These are phyloP conservation scores for Verbena officinalis DNA, from an alignment of 257 asterid genomes.

Conservation along the genomic window DNA sequence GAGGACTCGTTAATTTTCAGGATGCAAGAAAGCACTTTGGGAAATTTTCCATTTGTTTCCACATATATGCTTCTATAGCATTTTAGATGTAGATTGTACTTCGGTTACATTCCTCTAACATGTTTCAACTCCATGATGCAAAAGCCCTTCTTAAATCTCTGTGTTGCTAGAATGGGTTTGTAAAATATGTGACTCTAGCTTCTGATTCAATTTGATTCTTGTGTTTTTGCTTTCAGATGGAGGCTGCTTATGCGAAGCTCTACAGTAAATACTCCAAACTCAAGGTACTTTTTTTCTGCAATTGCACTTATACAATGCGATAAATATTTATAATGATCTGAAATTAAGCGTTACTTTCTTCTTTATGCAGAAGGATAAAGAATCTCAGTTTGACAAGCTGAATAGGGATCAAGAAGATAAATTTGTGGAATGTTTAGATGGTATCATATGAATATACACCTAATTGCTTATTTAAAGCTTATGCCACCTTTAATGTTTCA, in stretches of 20 bases:
- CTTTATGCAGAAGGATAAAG: conserved; percentile 59
- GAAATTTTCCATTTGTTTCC: too few relatives aligned
- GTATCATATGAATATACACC: conserved; percentile 37
- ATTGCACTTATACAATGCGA: neutral
- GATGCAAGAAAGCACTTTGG: too few relatives aligned
- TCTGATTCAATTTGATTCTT: neutral
- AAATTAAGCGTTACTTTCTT: neutral
- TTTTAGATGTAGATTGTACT: too few relatives aligned
- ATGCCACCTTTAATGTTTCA: neutral
- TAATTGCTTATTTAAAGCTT: conserved; percentile 4
- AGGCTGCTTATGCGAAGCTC: conserved; percentile 72
- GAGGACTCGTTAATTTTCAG: too few relatives aligned
- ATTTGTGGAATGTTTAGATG: conserved; percentile 58
- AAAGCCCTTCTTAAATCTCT: neutral
- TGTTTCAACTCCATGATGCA: neutral
- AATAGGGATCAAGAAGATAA: conserved; percentile 73
- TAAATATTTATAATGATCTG: neutral
- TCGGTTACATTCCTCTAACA: neutral
- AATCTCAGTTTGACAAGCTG: conserved; percentile 57
- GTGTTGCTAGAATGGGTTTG: conserved; percentile 11
- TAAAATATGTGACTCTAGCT: neutral
- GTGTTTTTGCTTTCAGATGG: conserved; percentile 48
- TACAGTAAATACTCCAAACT: conserved; percentile 57
- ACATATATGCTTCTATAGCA: too few relatives aligned
- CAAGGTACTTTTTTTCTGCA: conserved; percentile 51